Evolutionary conservation across 169 alveolate species (phyloP).

Genomic region (Cardiosporidium cionae): DNA sequence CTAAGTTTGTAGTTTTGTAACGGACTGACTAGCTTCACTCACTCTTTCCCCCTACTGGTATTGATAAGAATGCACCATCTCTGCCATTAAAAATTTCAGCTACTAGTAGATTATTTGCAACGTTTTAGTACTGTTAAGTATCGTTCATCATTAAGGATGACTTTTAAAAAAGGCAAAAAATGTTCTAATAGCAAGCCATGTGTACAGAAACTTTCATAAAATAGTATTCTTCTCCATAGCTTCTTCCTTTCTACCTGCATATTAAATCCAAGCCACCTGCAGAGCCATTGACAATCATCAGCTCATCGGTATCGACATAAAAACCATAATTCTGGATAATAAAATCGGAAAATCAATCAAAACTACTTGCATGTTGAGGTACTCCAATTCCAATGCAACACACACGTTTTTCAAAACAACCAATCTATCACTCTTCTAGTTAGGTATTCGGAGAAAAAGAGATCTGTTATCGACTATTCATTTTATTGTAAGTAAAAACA

Average conservation of each 20-base stretch:
- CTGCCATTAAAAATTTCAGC: too few relatives aligned
- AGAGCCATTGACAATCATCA: conserved; percentile 8
- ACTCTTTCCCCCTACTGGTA: too few relatives aligned
- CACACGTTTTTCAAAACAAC: neutral
- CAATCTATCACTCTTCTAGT: neutral
- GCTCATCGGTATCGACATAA: neutral
- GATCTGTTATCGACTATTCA: neutral
- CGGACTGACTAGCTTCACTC: too few relatives aligned
- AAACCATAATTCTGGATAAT: conserved; percentile 1
- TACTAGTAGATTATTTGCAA: too few relatives aligned
- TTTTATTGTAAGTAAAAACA: neutral
- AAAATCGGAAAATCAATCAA: neutral
- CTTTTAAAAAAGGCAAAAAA: too few relatives aligned
- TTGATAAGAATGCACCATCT: too few relatives aligned
- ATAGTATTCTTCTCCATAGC: too few relatives aligned
- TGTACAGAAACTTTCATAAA: too few relatives aligned
- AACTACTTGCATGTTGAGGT: neutral
- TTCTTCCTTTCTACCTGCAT: too few relatives aligned
- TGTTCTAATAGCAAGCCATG: too few relatives aligned
- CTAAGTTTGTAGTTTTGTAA: too few relatives aligned
- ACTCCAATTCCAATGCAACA: neutral
- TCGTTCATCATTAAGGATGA: neutral
- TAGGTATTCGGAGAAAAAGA: neutral
- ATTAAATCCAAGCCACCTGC: conserved; percentile 10
- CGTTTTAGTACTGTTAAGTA: neutral